Conservation (phyloP, 2,329 filamentous ascomycete genomes). For the Aspergillus floridensis region DNA sequence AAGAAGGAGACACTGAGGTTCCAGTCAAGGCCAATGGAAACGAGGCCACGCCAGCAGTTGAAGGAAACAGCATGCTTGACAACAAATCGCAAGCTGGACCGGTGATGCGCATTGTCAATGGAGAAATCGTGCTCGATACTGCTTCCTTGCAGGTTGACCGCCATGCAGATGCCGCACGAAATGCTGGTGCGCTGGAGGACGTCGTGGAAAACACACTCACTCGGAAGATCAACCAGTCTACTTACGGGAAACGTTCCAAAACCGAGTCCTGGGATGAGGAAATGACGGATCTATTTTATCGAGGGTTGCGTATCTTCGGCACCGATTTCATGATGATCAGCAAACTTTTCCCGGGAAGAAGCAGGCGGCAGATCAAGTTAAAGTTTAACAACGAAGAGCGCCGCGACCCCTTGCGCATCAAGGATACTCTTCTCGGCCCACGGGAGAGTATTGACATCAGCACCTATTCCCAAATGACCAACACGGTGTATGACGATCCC, state of each 20-base stretch:
- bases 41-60: constrained; percentile 20
- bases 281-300: constrained; percentile 61
- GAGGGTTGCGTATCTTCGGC: constrained; percentile 61
- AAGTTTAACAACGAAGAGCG: constrained; percentile 64
- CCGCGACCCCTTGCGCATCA: constrained; percentile 53
- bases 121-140: constrained; percentile 55
- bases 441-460: constrained; percentile 44
- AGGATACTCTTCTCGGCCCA: constrained; percentile 49
- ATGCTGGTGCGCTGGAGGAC: constrained; percentile 47
- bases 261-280: constrained; percentile 57
- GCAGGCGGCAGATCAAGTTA: constrained; percentile 60
- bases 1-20: constrained; percentile 28
- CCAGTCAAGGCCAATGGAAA: constrained; percentile 29
- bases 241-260: constrained; percentile 51
- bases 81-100: constrained; percentile 40
- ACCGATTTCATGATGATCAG: constrained; percentile 65
- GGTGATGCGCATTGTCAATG: constrained; percentile 55
- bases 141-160: constrained; percentile 54
- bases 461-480: constrained; percentile 47
- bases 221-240: constrained; percentile 46
- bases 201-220: constrained; percentile 48
- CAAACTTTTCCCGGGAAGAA: constrained; percentile 59
- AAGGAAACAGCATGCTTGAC: constrained; percentile 20
- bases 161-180: constrained; percentile 51
- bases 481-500: constrained; percentile 44